phyloP scores from a whole-genome alignment of 1,284 basidiomycete genomes.

The Lignosus rhinocerotis region DNA sequence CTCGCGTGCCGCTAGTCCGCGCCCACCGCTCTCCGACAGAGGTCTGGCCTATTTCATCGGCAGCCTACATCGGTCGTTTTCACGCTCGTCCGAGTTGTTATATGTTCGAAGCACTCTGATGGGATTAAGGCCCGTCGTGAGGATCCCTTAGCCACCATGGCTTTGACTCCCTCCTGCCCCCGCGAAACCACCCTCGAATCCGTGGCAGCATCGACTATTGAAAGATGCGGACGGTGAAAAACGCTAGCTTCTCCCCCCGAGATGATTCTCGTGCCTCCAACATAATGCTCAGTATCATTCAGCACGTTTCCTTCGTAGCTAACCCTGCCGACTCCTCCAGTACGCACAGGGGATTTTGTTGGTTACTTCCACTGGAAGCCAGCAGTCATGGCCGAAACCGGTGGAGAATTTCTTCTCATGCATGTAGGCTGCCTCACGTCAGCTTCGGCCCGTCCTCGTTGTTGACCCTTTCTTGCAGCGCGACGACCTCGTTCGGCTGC shows the following conservation, averaged over 20 bases:
- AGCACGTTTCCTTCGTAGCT: not conserved
- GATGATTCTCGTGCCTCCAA: too few species aligned
- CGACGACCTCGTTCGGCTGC: slow-evolving; percentile 45
- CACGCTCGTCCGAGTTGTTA: not conserved
- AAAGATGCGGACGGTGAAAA: too few species aligned
- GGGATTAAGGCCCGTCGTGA: not conserved
- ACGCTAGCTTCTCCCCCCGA: too few species aligned
- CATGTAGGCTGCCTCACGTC: slow-evolving; percentile 21
- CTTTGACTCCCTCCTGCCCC: not conserved
- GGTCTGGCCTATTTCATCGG: not conserved
- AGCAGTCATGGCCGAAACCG: slow-evolving; percentile 53
- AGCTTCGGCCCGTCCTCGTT: not conserved
- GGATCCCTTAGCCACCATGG: too few species aligned
- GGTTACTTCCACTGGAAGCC: slow-evolving; percentile 54
- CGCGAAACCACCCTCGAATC: not conserved
- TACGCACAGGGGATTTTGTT: slow-evolving; percentile 42
- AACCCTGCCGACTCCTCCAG: slow-evolving; percentile 27
- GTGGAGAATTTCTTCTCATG: slow-evolving; percentile 50
- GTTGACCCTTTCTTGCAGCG: slow-evolving; percentile 35
- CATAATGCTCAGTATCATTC: too few species aligned
- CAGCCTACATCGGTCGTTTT: not conserved
- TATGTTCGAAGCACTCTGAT: not conserved
- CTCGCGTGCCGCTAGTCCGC: not conserved
- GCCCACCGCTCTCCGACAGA: not conserved
- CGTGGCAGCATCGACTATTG: not conserved